A percentile compares a stretch with the other conserved stretches of the same genome.
These are phyloP conservation scores for Yueomyces sp. DNA, from an alignment of 805 yeast genomes.

Conservation along the genomic window DNA sequence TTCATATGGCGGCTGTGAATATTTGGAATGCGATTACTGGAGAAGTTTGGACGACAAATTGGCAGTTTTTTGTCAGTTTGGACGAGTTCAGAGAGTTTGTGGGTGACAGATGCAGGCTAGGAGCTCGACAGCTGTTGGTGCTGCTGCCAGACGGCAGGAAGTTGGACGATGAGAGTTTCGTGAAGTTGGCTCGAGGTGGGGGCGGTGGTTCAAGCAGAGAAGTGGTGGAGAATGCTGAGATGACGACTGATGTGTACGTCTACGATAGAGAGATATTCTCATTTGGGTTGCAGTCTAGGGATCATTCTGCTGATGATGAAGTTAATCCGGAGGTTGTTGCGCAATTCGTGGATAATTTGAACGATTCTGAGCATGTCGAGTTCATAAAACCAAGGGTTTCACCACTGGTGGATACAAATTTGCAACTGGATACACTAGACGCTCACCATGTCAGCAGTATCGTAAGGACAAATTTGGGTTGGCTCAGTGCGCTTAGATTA, in stretches of 20 bases:
- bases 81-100: slow-evolving; percentile 32
- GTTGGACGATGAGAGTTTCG: slow-evolving; percentile 24
- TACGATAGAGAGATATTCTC: slow-evolving; percentile 51
- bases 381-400: slow-evolving; percentile 25
- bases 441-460: slow-evolving; percentile 20
- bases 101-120: slow-evolving; percentile 28
- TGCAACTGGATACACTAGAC: slow-evolving; percentile 1
- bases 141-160: slow-evolving; percentile 55
- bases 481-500: slow-evolving; percentile 36
- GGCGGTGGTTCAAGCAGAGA: no score
- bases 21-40: slow-evolving; percentile 36
- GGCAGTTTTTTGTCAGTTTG: slow-evolving; percentile 28
- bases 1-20: not conserved
- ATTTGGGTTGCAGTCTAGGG: slow-evolving; percentile 3
- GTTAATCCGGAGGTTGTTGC: not conserved
- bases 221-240: not conserved
- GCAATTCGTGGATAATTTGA: not conserved
- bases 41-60: slow-evolving; percentile 21
- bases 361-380: not conserved
- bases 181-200: not conserved
- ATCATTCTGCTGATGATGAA: not conserved
- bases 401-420: slow-evolving; percentile 20
- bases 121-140: slow-evolving; percentile 32
- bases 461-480: slow-evolving; percentile 35
- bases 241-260: slow-evolving; percentile 36